Evolutionary conservation across 129 eudicot genomes (phyloP), one percentile per base, ranked within the genome.

Genomic region (Tagetes erecta): DNA sequence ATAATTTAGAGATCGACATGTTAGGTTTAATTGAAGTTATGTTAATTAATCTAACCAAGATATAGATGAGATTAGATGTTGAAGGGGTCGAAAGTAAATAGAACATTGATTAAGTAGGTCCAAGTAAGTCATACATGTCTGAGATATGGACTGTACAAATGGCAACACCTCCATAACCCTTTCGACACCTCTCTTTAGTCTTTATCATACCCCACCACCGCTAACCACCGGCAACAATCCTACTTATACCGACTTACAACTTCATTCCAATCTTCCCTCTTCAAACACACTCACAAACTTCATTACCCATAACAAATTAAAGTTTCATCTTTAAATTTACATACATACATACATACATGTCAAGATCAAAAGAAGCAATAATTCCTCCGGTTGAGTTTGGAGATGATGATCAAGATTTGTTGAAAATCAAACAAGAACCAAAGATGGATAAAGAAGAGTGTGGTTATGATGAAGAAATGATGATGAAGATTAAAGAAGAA

Each of bases 371-470:
- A 55, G 70, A 68, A 52, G 20, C 75, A 2, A 55, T 35, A 20
- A 20, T 20, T 20, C 27, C 27, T 12, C 64, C 14, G n/a, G 39
- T 57, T 57, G 71, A 80, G 4, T 1, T 45, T 39, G 44, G 50
- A 38, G 3, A 12, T 38, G 44, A 39, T 31, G 67, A 30, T 70
- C 47, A 73, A 56, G 74, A 75, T 69, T 42, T 76, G 30, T 47
- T 57, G n/a, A 73, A 38, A 36, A 78, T 83, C 57, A 84, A 81
- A 79, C 76, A 86, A 68, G 88, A 83, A 79, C 27, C 27, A 20
- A 20, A 20, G 27, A 20, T 20, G 27, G 27, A 20, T 20, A 20
- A 20, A 20, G 27, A 20, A 20, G 27, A 20, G 27, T 20, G 27
- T 20, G 27, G 27, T 20, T 20, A 20, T 20, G 27, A 20, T 20